Percentiles rank a stretch among this genome's conserved stretches.
These are phyloP conservation scores for Plectosphaerella plurivora DNA, from an alignment of 2,329 filamentous ascomycete genomes.

Conservation along the genomic window DNA sequence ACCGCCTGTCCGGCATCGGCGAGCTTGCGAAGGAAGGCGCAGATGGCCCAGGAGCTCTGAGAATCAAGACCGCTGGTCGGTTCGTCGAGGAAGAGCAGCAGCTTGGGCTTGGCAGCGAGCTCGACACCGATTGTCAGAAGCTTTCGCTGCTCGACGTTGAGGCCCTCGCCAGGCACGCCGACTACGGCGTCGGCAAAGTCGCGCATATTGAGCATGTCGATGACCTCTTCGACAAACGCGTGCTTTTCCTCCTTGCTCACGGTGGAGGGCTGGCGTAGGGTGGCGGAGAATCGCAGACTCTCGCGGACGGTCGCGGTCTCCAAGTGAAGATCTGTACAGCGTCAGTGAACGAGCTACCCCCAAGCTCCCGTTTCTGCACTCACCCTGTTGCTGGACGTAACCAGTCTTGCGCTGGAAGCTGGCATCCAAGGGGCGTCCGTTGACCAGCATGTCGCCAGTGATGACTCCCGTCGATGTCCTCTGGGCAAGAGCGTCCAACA, in stretches of 20 bases:
- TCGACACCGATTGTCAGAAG: conserved; percentile 59
- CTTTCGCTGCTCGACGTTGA: conserved; percentile 60
- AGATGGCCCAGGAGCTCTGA: conserved; percentile 60
- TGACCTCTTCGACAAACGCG: conserved; percentile 59
- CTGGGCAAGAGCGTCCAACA: conserved; percentile 36
- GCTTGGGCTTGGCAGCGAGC: conserved; percentile 50
- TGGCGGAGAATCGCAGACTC: conserved; percentile 49
- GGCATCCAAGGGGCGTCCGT: conserved; percentile 49
- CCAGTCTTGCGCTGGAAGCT: conserved; percentile 63
- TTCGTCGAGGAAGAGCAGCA: conserved; percentile 60
- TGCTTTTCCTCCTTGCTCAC: conserved; percentile 54
- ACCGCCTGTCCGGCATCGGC: conserved; percentile 49
- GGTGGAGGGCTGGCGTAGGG: conserved; percentile 50
- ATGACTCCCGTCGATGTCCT: conserved; percentile 58
- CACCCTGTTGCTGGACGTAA: conserved; percentile 63
- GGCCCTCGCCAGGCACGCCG: conserved; percentile 55
- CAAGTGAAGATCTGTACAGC: conserved; percentile 46
- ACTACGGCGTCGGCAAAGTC: conserved; percentile 64
- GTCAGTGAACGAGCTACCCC: neutral
- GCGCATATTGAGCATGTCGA: conserved; percentile 62
- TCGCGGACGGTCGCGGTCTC: conserved; percentile 52
- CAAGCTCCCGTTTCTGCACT: neutral
- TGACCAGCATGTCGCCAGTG: conserved; percentile 62
- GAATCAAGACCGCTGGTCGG: conserved; percentile 59
- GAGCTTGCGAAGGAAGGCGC: conserved; percentile 57